These are phyloP conservation scores for Penstemon barbatus DNA, from an alignment of 257 asterid species.

Conservation along the genomic window DNA sequence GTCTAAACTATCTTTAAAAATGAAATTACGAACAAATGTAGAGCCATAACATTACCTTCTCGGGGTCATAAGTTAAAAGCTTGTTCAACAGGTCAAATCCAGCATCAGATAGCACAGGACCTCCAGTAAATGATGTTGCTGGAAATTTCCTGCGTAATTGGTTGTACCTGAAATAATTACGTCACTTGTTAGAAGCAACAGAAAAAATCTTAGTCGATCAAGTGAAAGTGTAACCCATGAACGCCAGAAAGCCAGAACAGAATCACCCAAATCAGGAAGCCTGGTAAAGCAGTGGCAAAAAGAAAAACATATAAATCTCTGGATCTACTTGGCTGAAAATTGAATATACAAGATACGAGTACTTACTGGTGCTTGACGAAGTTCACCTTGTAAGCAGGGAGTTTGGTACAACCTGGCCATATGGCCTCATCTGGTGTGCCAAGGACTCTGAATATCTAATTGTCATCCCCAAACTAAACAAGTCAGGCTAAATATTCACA, in stretches of 20 bases:
- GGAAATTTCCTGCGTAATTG: slow-evolving; percentile 67
- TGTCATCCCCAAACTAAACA: slow-evolving; percentile 19
- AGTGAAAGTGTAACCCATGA: slow-evolving; percentile 55
- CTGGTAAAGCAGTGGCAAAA: slow-evolving; percentile 92
- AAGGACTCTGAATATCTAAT: slow-evolving; percentile 72
- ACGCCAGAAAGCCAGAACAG: slow-evolving; percentile 88
- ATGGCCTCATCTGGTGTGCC: slow-evolving; percentile 83
- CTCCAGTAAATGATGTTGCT: slow-evolving; percentile 62
- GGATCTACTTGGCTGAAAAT: slow-evolving; percentile 11
- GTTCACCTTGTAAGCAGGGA: slow-evolving; percentile 81
- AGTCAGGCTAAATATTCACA: slow-evolving; percentile 17
- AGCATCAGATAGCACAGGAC: slow-evolving; percentile 79
- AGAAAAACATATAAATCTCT: slow-evolving; percentile 48
- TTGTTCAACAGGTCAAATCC: slow-evolving; percentile 83
- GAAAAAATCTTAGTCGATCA: slow-evolving; percentile 26
- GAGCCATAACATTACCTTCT: slow-evolving; percentile 46
- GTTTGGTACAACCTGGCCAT: slow-evolving; percentile 87
- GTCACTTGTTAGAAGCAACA: slow-evolving; percentile 49
- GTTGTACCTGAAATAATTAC: slow-evolving; percentile 66
- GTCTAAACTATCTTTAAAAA: not conserved
- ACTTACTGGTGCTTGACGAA: slow-evolving; percentile 85
- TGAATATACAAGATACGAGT: slow-evolving; percentile 32
- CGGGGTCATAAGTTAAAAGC: slow-evolving; percentile 81
- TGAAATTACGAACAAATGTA: not conserved
- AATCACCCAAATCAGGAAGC: slow-evolving; percentile 97